These are phyloP conservation scores for Arachnomyces sp. DNA, from an alignment of 2,329 filamentous ascomycete genomes.

Conservation along the genomic window DNA sequence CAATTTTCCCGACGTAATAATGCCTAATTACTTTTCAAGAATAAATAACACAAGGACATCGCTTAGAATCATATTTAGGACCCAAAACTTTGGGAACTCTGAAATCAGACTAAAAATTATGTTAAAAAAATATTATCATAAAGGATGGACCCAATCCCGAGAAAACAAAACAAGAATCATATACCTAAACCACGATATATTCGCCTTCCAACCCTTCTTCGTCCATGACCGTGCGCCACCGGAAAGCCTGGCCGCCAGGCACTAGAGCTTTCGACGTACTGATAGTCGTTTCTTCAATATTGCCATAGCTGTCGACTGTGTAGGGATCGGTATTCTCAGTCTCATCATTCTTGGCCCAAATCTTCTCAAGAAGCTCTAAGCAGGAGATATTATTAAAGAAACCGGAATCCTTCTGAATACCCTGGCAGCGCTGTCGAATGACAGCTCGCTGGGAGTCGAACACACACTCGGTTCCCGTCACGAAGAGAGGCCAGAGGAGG, in stretches of 20 bases:
- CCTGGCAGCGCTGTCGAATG: conserved; percentile 70
- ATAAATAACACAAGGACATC: too few relatives aligned
- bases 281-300: background rate
- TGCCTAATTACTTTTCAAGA: too few relatives aligned
- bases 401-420: conserved; percentile 80
- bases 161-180: too few relatives aligned
- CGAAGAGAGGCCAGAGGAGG: conserved; percentile 86
- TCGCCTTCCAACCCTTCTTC: conserved; percentile 21
- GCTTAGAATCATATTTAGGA: too few relatives aligned
- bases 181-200: conserved; percentile 25
- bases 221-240: conserved; percentile 24
- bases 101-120: too few relatives aligned
- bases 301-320: too few relatives aligned
- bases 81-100: too few relatives aligned
- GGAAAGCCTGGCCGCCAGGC: conserved; percentile 15
- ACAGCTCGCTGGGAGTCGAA: conserved; percentile 70
- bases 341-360: conserved; percentile 54
- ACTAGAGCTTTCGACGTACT: background rate
- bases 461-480: conserved; percentile 82
- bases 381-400: conserved; percentile 91
- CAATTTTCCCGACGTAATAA: too few relatives aligned
- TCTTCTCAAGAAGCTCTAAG: conserved; percentile 73
- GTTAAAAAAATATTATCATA: too few relatives aligned
- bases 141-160: too few relatives aligned
- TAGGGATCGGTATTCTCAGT: background rate